These are phyloP conservation scores for Theobroma grandiflorum DNA, from an alignment of 441 rosid genomes.

Conservation along the genomic window DNA sequence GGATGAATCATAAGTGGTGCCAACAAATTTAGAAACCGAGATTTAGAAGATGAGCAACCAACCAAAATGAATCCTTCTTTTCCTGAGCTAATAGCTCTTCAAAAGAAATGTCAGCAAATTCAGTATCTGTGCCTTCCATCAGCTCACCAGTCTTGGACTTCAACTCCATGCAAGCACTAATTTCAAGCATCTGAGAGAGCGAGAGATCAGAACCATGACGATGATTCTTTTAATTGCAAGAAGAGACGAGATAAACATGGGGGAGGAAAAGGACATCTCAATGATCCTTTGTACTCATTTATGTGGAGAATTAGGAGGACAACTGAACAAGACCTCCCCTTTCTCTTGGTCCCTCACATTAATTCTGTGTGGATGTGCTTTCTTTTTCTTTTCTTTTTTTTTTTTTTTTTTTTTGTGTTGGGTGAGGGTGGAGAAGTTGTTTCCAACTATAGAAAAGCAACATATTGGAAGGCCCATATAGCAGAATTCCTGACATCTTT, in stretches of 20 bases:
- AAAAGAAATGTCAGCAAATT: constrained; percentile 75
- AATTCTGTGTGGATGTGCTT: too few relatives aligned
- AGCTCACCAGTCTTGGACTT: constrained; percentile 53
- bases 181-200: constrained; percentile 70
- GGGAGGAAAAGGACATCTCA: background rate
- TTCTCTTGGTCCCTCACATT: too few relatives aligned
- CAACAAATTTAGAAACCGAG: background rate
- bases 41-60: constrained; percentile 33
- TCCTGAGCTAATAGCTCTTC: constrained; percentile 91
- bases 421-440: too few relatives aligned
- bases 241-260: background rate
- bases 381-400: too few relatives aligned
- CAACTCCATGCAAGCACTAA: constrained; percentile 65
- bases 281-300: background rate
- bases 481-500: background rate
- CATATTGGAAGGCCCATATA: background rate
- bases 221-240: background rate
- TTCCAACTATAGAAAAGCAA: background rate
- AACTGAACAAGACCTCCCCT: background rate
- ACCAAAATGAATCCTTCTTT: constrained; percentile 93
- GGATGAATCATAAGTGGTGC: constrained; percentile 14
- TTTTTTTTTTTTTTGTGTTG: too few relatives aligned
- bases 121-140: constrained; percentile 51
- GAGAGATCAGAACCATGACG: constrained; percentile 10
- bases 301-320: background rate